These are phyloP conservation scores for Corylus heterophylla DNA, from an alignment of 306 rosid genomes.

Conservation along the genomic window DNA sequence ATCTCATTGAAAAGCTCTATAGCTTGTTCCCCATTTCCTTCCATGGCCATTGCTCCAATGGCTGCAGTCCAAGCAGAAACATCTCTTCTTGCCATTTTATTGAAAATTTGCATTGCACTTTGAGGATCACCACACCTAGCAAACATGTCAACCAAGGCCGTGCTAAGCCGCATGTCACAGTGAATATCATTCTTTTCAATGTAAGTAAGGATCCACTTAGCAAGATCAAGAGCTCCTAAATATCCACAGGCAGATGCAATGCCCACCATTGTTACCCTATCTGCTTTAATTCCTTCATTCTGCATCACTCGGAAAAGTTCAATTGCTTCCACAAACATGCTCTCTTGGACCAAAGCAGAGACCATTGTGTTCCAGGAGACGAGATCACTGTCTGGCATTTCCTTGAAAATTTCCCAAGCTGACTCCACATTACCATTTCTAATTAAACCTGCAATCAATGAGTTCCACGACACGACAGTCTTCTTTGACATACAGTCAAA, in stretches of 20 bases:
- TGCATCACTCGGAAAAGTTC: slow-evolving; percentile 69
- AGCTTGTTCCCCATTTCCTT: slow-evolving; percentile 63
- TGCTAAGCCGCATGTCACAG: slow-evolving; percentile 69
- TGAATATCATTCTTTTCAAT: slow-evolving; percentile 48
- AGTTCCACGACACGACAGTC: slow-evolving; percentile 71
- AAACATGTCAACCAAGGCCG: slow-evolving; percentile 78
- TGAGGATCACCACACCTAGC: slow-evolving; percentile 69
- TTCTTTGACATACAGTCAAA: slow-evolving; percentile 55
- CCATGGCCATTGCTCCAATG: slow-evolving; percentile 76
- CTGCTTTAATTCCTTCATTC: slow-evolving; percentile 49
- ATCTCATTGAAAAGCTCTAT: slow-evolving; percentile 58
- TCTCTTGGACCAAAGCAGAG: slow-evolving; percentile 58
- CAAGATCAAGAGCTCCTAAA: slow-evolving; percentile 68
- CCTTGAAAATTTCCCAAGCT: slow-evolving; percentile 57
- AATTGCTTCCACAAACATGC: slow-evolving; percentile 68
- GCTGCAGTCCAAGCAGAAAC: slow-evolving; percentile 83
- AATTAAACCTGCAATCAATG: slow-evolving; percentile 66
- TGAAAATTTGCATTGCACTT: slow-evolving; percentile 58
- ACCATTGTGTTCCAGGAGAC: slow-evolving; percentile 87
- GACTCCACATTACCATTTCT: slow-evolving; percentile 50
- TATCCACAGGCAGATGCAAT: slow-evolving; percentile 79
- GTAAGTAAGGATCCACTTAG: slow-evolving; percentile 62
- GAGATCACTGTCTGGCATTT: slow-evolving; percentile 59
- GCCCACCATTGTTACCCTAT: slow-evolving; percentile 74
- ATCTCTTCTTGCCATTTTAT: slow-evolving; percentile 49